Base-by-base conservation (phyloP, 345 rosid genomes). In the Eucalyptus erythrocorys region DNA sequence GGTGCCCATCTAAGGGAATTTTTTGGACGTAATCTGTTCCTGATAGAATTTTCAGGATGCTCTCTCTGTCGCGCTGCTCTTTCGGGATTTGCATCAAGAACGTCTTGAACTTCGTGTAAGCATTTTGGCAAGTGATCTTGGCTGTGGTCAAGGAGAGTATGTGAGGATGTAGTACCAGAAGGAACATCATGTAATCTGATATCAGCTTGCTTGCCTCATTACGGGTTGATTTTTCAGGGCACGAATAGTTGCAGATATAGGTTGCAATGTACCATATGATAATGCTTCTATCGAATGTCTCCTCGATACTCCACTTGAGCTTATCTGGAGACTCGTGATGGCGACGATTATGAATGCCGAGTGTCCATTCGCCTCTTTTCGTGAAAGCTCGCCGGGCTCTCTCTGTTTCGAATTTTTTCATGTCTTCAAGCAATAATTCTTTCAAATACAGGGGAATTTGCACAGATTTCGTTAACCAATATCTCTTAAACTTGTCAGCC, bases 241-340 rank as follows among this genome's bases (percentile, higher is more conserved):
- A 24, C 0, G 47, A 21, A 8, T 47, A 2, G 76, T 48, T 27
- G 79, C 90, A 90, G 7, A 90, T 30, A n/a, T 71, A 13, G 26
- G 92, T 90, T 7, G 91, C 91, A 16, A 92, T 90, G 85, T 92
- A 88, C 92, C 92, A 90, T 53, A 89, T 48, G 40, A 88, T 86
- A 37, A 92, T 81, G 85, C 91, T 86, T 30, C 88, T 68, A 76
- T 89, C 88, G 34, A 92, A 88, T 48, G 89, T 86, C 40, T 82
- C 22, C 32, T 88, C 82, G 13, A 85, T 81, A 86, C 89, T 89
- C 91, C 93, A 90, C 1, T n/a, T 42, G 50, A 81, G 51, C 5
- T 49, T 85, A 13, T 87, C 66, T 2, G 5, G 22, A 27, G 64
- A 47, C 15, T 34, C 19, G n/a, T n/a, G n/a, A n/a, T n/a, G n/a